phyloP scores from a whole-genome alignment of 257 asterid genomes.

The Hygrophila difformis region DNA sequence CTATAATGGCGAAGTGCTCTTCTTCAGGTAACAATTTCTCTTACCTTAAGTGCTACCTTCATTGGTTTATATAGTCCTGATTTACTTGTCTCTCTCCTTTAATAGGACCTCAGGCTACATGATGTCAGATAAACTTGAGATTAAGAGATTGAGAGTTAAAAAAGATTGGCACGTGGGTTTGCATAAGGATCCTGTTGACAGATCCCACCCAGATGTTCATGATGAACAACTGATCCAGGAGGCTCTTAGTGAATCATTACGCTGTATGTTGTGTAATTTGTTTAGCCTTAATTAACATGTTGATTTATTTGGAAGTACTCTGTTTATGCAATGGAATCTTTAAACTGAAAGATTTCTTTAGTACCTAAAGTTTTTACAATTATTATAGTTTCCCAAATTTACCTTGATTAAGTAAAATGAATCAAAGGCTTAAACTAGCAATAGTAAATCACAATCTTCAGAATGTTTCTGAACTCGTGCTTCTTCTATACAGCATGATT shows the following conservation, averaged over 20 bases:
- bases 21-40: slow-evolving; percentile 63
- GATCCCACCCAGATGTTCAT: slow-evolving; percentile 90
- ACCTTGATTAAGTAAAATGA: too few species aligned
- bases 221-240: slow-evolving; percentile 70
- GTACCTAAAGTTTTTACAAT: too few species aligned
- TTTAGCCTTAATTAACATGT: slow-evolving; percentile 5
- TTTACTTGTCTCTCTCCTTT: slow-evolving; percentile 13
- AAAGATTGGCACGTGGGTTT: slow-evolving; percentile 96
- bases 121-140: slow-evolving; percentile 87
- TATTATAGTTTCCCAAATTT: too few species aligned
- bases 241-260: slow-evolving; percentile 39
- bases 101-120: slow-evolving; percentile 85
- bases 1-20: slow-evolving; percentile 92
- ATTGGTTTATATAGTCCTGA: slow-evolving; percentile 5
- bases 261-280: slow-evolving; percentile 36
- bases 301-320: background rate
- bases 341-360: background rate
- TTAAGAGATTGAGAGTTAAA: slow-evolving; percentile 83
- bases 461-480: slow-evolving; percentile 5
- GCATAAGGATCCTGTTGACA: slow-evolving; percentile 78
- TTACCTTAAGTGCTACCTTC: slow-evolving; percentile 9
- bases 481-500: too few species aligned
- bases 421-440: background rate
- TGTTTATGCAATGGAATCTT: background rate
- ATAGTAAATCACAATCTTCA: slow-evolving; percentile 2